phyloP scores from a whole-genome alignment of 176 grass and related monocot species.

The Cymbopogon citratus region DNA sequence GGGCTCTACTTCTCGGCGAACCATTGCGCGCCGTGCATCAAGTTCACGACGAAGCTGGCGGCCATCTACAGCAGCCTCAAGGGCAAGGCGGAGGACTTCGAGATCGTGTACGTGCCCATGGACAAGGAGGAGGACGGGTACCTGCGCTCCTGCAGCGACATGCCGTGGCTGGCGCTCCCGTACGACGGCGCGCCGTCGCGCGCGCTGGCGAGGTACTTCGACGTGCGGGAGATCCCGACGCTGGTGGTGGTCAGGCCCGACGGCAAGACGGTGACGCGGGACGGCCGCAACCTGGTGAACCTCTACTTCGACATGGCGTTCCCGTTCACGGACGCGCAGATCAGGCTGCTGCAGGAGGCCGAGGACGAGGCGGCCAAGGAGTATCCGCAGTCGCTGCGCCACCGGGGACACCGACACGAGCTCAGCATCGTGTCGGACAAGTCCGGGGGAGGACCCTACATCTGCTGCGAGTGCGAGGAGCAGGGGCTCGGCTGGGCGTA shows the following conservation, averaged over 20 bases:
- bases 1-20: constrained; percentile 47
- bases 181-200: constrained; percentile 39
- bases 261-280: constrained; percentile 67
- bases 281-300: constrained; percentile 64
- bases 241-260: constrained; percentile 61
- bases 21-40: constrained; percentile 40
- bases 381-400: constrained; percentile 38
- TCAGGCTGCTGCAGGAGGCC: constrained; percentile 42
- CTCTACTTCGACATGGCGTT: constrained; percentile 70
- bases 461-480: constrained; percentile 68
- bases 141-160: constrained; percentile 33
- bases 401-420: constrained; percentile 43
- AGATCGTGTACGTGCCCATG: constrained; percentile 62
- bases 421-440: constrained; percentile 54
- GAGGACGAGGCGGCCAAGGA: constrained; percentile 56
- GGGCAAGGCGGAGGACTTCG: constrained; percentile 40
- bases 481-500: constrained; percentile 71
- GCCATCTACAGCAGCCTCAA: constrained; percentile 41
- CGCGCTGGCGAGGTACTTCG: constrained; percentile 55
- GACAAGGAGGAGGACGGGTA: constrained; percentile 59
- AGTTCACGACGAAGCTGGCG: constrained; percentile 56
- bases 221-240: constrained; percentile 58
- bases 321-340: constrained; percentile 51
- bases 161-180: constrained; percentile 67
- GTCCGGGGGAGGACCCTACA: constrained; percentile 52